phyloP scores from a whole-genome alignment of 345 rosid genomes.

The Jatropha curcas region DNA sequence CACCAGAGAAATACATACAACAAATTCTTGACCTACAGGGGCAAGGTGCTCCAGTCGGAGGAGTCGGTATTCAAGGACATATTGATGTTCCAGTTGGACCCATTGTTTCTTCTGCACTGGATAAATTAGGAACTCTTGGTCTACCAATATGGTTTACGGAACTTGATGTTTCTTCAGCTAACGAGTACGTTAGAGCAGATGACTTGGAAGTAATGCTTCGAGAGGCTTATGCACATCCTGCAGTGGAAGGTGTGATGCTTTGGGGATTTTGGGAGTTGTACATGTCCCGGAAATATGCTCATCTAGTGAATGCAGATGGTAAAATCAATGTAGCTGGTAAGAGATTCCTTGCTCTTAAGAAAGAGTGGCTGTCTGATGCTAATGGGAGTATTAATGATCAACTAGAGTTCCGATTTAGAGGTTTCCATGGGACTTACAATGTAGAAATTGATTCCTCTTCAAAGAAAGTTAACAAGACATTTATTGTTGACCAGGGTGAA shows the following conservation, averaged over 20 bases:
- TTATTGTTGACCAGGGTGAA: slow-evolving; percentile 23
- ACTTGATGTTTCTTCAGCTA: slow-evolving; percentile 54
- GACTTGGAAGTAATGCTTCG: slow-evolving; percentile 31
- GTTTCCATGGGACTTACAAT: slow-evolving; percentile 26
- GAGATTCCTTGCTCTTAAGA: slow-evolving; percentile 24
- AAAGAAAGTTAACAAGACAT: slow-evolving; percentile 13
- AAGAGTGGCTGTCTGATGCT: slow-evolving; percentile 26
- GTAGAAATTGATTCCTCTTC: slow-evolving; percentile 15
- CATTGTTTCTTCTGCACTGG: slow-evolving; percentile 49
- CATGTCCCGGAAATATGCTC: slow-evolving; percentile 24
- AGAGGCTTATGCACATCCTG: slow-evolving; percentile 33
- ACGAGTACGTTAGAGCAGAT: slow-evolving; percentile 29
- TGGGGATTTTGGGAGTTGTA: slow-evolving; percentile 38
- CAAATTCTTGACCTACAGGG: slow-evolving; percentile 62
- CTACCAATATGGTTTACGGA: slow-evolving; percentile 61
- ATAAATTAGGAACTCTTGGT: slow-evolving; percentile 43
- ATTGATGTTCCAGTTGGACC: slow-evolving; percentile 51
- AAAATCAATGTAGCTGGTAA: slow-evolving; percentile 32
- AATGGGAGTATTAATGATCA: background rate
- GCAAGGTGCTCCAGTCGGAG: slow-evolving; percentile 56
- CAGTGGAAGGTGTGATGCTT: slow-evolving; percentile 28
- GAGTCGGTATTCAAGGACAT: slow-evolving; percentile 58
- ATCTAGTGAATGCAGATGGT: slow-evolving; percentile 29
- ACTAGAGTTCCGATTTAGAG: slow-evolving; percentile 35
- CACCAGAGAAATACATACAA: slow-evolving; percentile 63